Evolutionary conservation across 352 stramenopile genomes (phyloP).

Genomic region (Pseudoperonospora humuli): DNA sequence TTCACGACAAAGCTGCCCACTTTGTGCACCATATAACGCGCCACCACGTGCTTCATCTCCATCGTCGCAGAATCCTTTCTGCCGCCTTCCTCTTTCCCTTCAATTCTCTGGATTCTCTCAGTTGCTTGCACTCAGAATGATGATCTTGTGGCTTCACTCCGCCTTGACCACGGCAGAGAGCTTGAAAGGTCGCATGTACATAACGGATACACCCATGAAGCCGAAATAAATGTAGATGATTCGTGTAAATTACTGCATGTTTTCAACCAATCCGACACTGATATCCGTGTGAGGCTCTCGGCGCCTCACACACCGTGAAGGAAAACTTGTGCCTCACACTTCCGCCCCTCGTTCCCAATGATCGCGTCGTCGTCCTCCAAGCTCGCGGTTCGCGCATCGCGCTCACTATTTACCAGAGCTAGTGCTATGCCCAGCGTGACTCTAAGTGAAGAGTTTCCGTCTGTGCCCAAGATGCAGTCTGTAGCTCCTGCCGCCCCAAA

Average conservation of each 20-base stretch:
- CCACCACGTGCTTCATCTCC: slow-evolving; percentile 53
- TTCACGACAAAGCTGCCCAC: slow-evolving; percentile 80
- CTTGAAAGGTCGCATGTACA: slow-evolving; percentile 16
- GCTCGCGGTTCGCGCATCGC: slow-evolving; percentile 24
- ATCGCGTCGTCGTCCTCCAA: slow-evolving; percentile 30
- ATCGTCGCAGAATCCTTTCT: slow-evolving; percentile 9
- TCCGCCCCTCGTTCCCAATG: slow-evolving; percentile 11
- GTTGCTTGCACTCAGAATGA: slow-evolving; percentile 1
- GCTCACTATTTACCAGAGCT: slow-evolving; percentile 61
- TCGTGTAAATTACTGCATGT: not conserved
- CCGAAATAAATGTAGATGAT: not conserved
- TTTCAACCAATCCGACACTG: slow-evolving; percentile 3
- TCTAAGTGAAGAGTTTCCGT: slow-evolving; percentile 58
- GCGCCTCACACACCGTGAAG: slow-evolving; percentile 11
- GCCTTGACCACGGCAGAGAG: slow-evolving; percentile 22
- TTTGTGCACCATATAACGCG: slow-evolving; percentile 81
- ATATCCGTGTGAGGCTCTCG: slow-evolving; percentile 12
- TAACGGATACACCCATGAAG: no score
- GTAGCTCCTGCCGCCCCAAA: slow-evolving; percentile 18
- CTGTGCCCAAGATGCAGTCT: slow-evolving; percentile 34
- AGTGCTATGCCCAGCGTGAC: slow-evolving; percentile 48
- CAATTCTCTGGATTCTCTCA: not conserved
- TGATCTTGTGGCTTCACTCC: not conserved
- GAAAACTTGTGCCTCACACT: slow-evolving; percentile 11
- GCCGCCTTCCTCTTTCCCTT: not conserved